Base-by-base conservation (phyloP, 345 rosid genomes). In the Aegle marmelos region DNA sequence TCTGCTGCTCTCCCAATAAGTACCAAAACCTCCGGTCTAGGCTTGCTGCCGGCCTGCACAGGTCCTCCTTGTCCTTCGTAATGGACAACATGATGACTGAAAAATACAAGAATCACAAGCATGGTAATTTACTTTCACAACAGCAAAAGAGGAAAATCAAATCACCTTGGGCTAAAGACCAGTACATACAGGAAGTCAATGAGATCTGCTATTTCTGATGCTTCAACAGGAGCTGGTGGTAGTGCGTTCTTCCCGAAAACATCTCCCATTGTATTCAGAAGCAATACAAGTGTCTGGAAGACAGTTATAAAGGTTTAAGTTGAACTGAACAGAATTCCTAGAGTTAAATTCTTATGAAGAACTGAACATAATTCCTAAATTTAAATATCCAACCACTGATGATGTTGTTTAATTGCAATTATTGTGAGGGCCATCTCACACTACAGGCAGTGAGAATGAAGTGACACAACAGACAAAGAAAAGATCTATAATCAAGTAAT, bases 1-100 rank as follows among this genome's bases (percentile, higher is more conserved):
- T 94, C 98, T 5, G 88, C 89, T 60, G 87, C 92, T 82, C 85
- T 85, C 64, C 97, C 92, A 37, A 85, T 84, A 45, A 94, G 87
- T 24, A 77, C 89, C 81, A 97, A 88, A 53, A 94, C 88, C 75
- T 94, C 97, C 2, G 90, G 85, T 79, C 95, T 83, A 28, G 97
- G 96, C 82, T 90, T 94, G 94, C 98, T 94, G 88, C 81, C 91
- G 37, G 88, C 73, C 85, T 97, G 98, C 19, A 97, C 98, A 17
- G 98, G 97, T 70, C 97, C 98, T 70, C 94, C 98, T 73, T 94
- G 96, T 56, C 96, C 99, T 87, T 94, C 98, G 27, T 89, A 97
- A 81, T 97, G 98, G 87, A 97, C 82, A 7, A 91, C 86, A 63
- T 97, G 98, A 85, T 94, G 98, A 70, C 99, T 94, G 90, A 70